phyloP scores from a whole-genome alignment of 441 rosid genomes.

The Gossypium davidsonii region DNA sequence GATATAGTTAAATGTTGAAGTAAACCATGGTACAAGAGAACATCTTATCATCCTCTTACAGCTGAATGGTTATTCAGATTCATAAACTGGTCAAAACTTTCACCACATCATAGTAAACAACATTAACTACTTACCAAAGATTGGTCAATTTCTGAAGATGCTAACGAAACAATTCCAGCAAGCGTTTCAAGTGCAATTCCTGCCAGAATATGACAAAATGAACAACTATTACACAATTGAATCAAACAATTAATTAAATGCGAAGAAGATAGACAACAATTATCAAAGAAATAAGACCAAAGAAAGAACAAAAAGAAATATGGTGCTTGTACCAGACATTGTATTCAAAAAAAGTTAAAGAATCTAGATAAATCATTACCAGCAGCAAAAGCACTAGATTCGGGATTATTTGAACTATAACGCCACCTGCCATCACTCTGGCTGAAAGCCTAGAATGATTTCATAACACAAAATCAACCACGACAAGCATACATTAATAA shows the following conservation, averaged over 20 bases:
- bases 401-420: conserved; percentile 67
- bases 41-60: neutral
- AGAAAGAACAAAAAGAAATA: neutral
- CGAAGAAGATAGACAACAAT: neutral
- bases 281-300: neutral
- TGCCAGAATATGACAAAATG: conserved; percentile 24
- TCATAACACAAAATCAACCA: conserved; percentile 18
- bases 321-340: neutral
- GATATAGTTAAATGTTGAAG: neutral
- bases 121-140: conserved; percentile 53
- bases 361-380: conserved; percentile 41
- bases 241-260: neutral
- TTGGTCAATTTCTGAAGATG: conserved; percentile 69
- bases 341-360: neutral
- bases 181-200: conserved; percentile 88
- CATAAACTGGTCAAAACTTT: neutral
- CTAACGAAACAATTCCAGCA: conserved; percentile 74
- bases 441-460: conserved; percentile 65
- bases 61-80: neutral
- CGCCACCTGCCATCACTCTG: conserved; percentile 98
- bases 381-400: conserved; percentile 82
- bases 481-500: neutral
- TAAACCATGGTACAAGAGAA: neutral
- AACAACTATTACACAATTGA: neutral
- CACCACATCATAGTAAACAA: neutral